Evolutionary conservation across 148 eudicot species (phyloP).

Genomic region (Linanthus parryae): DNA sequence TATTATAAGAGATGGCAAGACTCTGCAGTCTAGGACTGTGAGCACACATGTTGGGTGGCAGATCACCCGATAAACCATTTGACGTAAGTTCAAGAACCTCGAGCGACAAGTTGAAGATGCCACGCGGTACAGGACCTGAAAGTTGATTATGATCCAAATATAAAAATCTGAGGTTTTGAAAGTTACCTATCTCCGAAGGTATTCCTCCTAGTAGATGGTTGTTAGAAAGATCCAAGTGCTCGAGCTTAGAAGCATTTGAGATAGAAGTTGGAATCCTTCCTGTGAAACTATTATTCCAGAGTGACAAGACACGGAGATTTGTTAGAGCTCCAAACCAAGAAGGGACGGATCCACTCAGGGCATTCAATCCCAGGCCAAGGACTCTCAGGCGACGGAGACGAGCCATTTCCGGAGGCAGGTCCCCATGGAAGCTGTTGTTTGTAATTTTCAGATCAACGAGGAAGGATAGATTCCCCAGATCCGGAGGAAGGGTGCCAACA

Average conservation of each 20-base stretch:
- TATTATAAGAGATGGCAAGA: not conserved
- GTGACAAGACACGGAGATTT: not conserved
- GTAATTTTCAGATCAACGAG: no score
- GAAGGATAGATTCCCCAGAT: not conserved
- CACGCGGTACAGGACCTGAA: not conserved
- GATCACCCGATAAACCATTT: not conserved
- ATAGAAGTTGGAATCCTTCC: not conserved
- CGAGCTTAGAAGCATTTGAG: not conserved
- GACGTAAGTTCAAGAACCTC: not conserved
- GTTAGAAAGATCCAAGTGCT: not conserved
- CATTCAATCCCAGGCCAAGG: not conserved
- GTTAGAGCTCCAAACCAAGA: not conserved
- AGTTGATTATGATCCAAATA: not conserved
- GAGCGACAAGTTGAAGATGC: not conserved
- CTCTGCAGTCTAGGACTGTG: not conserved
- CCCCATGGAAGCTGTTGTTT: not conserved
- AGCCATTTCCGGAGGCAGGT: not conserved
- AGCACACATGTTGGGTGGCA: not conserved
- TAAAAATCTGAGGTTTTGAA: not conserved
- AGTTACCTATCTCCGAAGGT: not conserved
- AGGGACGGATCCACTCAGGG: not conserved
- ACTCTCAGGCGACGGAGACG: not conserved
- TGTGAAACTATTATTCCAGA: not conserved
- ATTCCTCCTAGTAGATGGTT: constrained; percentile 1
- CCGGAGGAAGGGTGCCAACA: not conserved